These are phyloP conservation scores for Aspergillus ochraceoroseus DNA, from an alignment of 2,329 filamentous ascomycete genomes.

Conservation along the genomic window DNA sequence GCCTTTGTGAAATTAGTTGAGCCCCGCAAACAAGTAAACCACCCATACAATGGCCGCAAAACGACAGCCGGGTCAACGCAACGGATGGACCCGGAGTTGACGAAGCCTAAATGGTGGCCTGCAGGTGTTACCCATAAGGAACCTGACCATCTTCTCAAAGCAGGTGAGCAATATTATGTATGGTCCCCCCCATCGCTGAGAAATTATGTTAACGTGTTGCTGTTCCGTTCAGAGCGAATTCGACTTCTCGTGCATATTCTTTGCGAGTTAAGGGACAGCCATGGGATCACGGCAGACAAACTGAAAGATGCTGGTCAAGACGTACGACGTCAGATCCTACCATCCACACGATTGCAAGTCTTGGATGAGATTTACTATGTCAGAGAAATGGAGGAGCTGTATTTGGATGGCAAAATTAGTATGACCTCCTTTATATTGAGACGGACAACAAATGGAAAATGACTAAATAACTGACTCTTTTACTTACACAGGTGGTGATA, in stretches of 20 bases:
- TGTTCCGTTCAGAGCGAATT: constrained; percentile 34
- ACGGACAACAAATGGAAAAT: neutral
- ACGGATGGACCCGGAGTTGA: constrained; percentile 37
- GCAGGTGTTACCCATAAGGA: constrained; percentile 41
- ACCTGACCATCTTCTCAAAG: constrained; percentile 44
- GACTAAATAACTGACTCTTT: constrained; percentile 6
- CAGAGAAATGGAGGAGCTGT: constrained; percentile 38
- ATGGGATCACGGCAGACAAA: constrained; percentile 37
- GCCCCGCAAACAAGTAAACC: constrained; percentile 43
- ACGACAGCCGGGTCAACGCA: constrained; percentile 21
- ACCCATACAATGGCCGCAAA: constrained; percentile 44
- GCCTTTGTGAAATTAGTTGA: constrained; percentile 43
- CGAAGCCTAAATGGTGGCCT: constrained; percentile 41
- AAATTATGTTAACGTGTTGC: neutral
- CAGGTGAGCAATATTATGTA: constrained; percentile 37
- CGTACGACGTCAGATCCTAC: constrained; percentile 37
- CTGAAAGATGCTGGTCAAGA: constrained; percentile 40
- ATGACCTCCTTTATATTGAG: constrained; percentile 6
- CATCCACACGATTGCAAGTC: constrained; percentile 33
- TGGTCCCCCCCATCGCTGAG: neutral
- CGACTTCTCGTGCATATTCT: constrained; percentile 41
- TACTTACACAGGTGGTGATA: constrained; percentile 24
- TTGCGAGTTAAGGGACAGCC: constrained; percentile 34
- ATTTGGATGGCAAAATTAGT: constrained; percentile 37
- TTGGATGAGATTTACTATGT: constrained; percentile 42